These are phyloP conservation scores for Spathaspora sp. DNA, from an alignment of 1,139 yeast species.

Conservation along the genomic window DNA sequence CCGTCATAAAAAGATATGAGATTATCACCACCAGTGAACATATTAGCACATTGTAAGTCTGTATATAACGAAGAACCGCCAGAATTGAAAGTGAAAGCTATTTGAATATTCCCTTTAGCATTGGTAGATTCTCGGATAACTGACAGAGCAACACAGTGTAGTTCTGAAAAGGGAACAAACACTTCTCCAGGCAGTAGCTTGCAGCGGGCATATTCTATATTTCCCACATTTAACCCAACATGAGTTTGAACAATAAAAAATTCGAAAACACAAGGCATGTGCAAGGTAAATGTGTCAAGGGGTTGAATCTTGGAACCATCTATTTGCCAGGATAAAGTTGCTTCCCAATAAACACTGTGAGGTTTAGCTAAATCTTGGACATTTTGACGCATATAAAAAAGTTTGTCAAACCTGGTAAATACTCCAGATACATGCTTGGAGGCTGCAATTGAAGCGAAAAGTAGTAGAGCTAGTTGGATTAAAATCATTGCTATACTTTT, in stretches of 20 bases:
- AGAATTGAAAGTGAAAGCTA: constrained; percentile 24
- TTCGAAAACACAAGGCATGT: constrained; percentile 31
- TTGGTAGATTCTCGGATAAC: constrained; percentile 19
- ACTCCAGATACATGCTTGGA: too few species aligned
- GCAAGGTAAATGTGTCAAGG: constrained; percentile 34
- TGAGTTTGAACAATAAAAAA: constrained; percentile 21
- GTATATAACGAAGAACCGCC: constrained; percentile 19
- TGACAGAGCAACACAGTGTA: constrained; percentile 16
- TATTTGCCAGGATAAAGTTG: too few species aligned
- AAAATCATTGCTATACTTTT: too few species aligned
- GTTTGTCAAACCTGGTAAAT: too few species aligned
- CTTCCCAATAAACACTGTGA: too few species aligned
- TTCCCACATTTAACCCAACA: constrained; percentile 17
- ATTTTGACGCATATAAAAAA: too few species aligned
- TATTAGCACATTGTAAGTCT: constrained; percentile 18
- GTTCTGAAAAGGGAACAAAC: constrained; percentile 16
- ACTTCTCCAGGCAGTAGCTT: constrained; percentile 21
- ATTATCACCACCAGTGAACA: constrained; percentile 21
- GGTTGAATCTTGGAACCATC: too few species aligned
- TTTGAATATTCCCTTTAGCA: too few species aligned
- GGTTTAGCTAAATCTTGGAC: too few species aligned
- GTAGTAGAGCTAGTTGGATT: too few species aligned
- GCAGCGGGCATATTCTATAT: constrained; percentile 28
- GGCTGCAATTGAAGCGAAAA: too few species aligned
- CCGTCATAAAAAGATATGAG: constrained; percentile 24